phyloP scores from a whole-genome alignment of 116 monocot species.

The Thalassia testudinum region DNA sequence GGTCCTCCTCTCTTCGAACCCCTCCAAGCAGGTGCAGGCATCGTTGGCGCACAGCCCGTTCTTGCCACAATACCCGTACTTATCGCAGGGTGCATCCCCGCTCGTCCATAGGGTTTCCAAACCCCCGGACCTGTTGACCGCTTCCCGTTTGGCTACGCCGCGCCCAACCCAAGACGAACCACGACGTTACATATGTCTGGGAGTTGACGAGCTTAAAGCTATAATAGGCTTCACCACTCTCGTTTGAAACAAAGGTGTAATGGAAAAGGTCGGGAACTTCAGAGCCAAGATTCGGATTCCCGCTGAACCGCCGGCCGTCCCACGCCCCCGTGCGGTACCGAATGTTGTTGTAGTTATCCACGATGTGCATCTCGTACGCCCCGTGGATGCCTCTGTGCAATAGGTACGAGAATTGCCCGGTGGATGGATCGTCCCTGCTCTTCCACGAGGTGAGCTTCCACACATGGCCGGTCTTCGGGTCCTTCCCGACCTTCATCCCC shows the following conservation, averaged over 20 bases:
- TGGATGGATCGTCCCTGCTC: not conserved
- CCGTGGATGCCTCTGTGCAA: no score
- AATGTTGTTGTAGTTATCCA: not conserved
- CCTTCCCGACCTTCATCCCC: conserved; percentile 1
- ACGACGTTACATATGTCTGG: not conserved
- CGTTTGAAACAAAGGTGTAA: not conserved
- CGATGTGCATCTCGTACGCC: not conserved
- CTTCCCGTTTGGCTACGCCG: not conserved
- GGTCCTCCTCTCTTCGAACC: not conserved
- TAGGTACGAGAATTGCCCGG: not conserved
- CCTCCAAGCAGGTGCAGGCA: not conserved
- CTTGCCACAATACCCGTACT: not conserved
- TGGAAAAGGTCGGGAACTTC: not conserved
- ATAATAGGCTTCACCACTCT: not conserved
- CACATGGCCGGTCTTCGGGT: not conserved
- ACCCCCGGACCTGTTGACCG: not conserved
- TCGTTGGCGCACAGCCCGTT: not conserved
- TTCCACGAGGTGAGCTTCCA: not conserved
- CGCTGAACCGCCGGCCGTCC: not conserved
- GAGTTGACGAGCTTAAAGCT: not conserved
- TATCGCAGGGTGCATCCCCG: not conserved
- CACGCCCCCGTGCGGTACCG: not conserved
- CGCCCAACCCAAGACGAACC: no score
- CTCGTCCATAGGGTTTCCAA: no score
- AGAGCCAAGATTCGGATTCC: not conserved